These are phyloP conservation scores for Phaeosphaeriaceae sp. DNA, from an alignment of 2,329 filamentous ascomycete species.

Conservation along the genomic window DNA sequence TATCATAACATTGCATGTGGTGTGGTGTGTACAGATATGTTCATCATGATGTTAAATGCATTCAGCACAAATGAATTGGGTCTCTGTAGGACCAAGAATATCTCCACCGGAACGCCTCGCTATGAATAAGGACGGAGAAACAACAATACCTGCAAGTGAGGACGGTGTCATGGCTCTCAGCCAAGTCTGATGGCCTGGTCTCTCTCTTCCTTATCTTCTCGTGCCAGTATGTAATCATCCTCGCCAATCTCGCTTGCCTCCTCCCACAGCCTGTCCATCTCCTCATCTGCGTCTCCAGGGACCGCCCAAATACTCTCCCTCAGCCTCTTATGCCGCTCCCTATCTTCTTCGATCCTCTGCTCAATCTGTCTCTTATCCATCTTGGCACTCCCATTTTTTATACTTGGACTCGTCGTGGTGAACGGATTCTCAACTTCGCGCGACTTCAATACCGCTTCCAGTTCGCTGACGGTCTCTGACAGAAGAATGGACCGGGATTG, in stretches of 20 bases:
- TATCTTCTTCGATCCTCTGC: constrained; percentile 94
- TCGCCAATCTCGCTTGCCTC: constrained; percentile 86
- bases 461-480: constrained; percentile 75
- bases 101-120: constrained; percentile 37
- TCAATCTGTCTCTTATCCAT: constrained; percentile 90
- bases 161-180: not conserved
- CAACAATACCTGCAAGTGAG: not conserved
- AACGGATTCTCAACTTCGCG: constrained; percentile 62
- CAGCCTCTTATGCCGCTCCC: constrained; percentile 90
- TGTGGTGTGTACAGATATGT: constrained; percentile 51
- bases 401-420: constrained; percentile 22
- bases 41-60: constrained; percentile 40
- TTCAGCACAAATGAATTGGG: constrained; percentile 31
- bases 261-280: constrained; percentile 84
- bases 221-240: constrained; percentile 79
- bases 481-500: constrained; percentile 75
- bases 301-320: constrained; percentile 95
- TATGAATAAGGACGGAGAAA: constrained; percentile 21
- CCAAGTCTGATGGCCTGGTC: constrained; percentile 54
- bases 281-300: constrained; percentile 63
- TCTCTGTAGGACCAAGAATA: constrained; percentile 30
- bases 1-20: constrained; percentile 45
- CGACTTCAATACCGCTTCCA: constrained; percentile 82
- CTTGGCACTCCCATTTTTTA: constrained; percentile 51
- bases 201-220: constrained; percentile 73